Evolutionary conservation across 2,329 filamentous ascomycete genomes (phyloP), one percentile per base, ranked within the genome.

Genomic region (Botrytis deweyae): DNA sequence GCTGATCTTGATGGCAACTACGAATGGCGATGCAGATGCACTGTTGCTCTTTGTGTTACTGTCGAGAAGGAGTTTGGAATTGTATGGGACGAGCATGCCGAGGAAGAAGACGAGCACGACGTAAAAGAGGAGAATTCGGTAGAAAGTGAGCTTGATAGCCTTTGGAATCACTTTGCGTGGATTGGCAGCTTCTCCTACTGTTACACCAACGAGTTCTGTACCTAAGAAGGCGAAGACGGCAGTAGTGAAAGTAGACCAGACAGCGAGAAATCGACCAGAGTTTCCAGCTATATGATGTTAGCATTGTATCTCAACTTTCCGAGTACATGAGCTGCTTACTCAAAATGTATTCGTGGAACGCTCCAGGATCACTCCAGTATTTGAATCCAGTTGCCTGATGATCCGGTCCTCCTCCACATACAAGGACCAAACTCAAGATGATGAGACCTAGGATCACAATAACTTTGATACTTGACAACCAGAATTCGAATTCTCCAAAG

Each of bases 371-470:
- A 22, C 83, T 78, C 86, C 86, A 88, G 76, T 87, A 87, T 62
- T 80, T 79, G 78, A 88, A 87, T 22, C 87, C 87, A 5, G 87
- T 81, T 3, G 84, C 83, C 25, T 85, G 80, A 67, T 86, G 84
- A 40, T 88, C 87, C 4, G 89, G 89, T 9, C 89, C 91, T 70
- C 90, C 91, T 62, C 91, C 90, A 20, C 88, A 83, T 73, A 88
- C 89, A 62, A 93, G 85, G 74, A 91, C 83, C 70, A 93, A 83
- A 6, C 88, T 88, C 74, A 93, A 86, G 38, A 93, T 80, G 76
- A 93, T 92, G 65, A 93, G 83, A 42, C 87, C 90, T 74, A 91
- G 78, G 73, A 93, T 90, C 77, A 91, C 88, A 68, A 92, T 79
- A 72, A 93, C 90, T 80, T 93, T 93, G 84, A 74, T 63, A 68